These are phyloP conservation scores for Telfairia occidentalis DNA, from an alignment of 331 rosid genomes.

Conservation along the genomic window DNA sequence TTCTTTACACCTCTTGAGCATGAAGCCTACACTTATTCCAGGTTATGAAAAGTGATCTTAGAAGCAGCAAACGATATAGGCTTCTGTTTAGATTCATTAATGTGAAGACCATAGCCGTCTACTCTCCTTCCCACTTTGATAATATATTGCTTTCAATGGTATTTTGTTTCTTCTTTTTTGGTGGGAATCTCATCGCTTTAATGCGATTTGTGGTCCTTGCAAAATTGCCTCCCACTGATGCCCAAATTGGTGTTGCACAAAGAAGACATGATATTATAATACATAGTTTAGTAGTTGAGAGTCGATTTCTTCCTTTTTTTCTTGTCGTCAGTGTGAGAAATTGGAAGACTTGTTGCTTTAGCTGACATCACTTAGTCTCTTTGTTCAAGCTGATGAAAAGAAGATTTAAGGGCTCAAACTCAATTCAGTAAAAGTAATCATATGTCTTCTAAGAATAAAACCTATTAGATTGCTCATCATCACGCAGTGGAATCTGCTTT, in stretches of 20 bases:
- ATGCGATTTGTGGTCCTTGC: constrained; percentile 10
- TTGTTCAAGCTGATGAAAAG: background rate
- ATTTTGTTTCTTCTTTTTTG: background rate
- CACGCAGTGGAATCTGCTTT: background rate
- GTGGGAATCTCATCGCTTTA: constrained; percentile 4
- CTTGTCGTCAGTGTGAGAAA: background rate
- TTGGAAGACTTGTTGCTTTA: background rate
- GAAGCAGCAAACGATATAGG: constrained; percentile 1
- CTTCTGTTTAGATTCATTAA: constrained; percentile 11
- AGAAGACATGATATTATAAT: background rate
- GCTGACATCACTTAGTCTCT: background rate
- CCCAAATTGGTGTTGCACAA: background rate
- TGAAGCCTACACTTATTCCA: background rate
- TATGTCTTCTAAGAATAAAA: background rate
- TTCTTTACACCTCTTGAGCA: background rate
- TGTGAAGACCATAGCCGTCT: constrained; percentile 6
- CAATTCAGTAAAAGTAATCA: background rate
- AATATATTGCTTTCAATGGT: background rate
- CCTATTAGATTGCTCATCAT: background rate
- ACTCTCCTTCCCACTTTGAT: constrained; percentile 2
- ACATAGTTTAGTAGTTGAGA: background rate
- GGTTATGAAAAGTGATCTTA: background rate
- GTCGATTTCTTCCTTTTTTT: constrained; percentile 1
- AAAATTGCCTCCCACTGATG: constrained; percentile 4
- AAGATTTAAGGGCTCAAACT: background rate